Conservation (phyloP, 1,284 basidiomycete genomes). For the Melampsora larici-populina region DNA sequence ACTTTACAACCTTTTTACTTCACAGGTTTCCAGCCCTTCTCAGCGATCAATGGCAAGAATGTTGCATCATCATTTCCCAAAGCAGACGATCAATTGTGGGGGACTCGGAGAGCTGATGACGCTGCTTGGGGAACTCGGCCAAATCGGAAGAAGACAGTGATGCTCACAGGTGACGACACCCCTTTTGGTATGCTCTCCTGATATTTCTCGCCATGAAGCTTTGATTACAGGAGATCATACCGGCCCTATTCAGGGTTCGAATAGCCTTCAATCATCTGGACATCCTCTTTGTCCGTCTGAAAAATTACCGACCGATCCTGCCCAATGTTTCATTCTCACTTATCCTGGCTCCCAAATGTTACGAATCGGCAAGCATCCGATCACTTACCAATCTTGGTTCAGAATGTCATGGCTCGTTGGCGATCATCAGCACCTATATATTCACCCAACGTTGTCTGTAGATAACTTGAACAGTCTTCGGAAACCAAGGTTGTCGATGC, state of each 20-base stretch:
- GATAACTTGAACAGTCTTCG: slow-evolving; percentile 11
- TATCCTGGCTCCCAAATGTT: slow-evolving; percentile 86
- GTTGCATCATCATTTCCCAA: slow-evolving; percentile 42
- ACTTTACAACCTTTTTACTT: slow-evolving; percentile 22
- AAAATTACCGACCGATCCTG: slow-evolving; percentile 24
- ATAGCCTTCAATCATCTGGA: neutral
- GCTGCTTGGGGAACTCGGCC: slow-evolving; percentile 32
- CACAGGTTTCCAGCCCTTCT: slow-evolving; percentile 40
- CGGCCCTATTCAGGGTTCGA: neutral
- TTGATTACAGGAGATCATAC: neutral
- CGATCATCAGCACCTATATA: slow-evolving; percentile 5
- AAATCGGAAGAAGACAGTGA: slow-evolving; percentile 42
- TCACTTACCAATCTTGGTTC: slow-evolving; percentile 68
- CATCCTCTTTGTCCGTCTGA: neutral
- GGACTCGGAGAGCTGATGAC: slow-evolving; percentile 41
- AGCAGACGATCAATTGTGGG: slow-evolving; percentile 43
- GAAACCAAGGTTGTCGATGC: slow-evolving; percentile 54
- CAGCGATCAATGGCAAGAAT: slow-evolving; percentile 44
- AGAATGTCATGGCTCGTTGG: slow-evolving; percentile 68
- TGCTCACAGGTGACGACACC: slow-evolving; percentile 27
- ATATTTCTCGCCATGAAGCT: neutral
- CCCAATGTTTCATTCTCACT: slow-evolving; percentile 65
- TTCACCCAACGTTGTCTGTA: slow-evolving; percentile 3
- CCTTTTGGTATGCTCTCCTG: slow-evolving; percentile 13
- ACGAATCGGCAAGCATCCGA: slow-evolving; percentile 89